A percentile compares a stretch with the other conserved stretches of the same genome.
Conservation (phyloP, 2,329 filamentous ascomycete species). For the Fusarium sacchari region DNA sequence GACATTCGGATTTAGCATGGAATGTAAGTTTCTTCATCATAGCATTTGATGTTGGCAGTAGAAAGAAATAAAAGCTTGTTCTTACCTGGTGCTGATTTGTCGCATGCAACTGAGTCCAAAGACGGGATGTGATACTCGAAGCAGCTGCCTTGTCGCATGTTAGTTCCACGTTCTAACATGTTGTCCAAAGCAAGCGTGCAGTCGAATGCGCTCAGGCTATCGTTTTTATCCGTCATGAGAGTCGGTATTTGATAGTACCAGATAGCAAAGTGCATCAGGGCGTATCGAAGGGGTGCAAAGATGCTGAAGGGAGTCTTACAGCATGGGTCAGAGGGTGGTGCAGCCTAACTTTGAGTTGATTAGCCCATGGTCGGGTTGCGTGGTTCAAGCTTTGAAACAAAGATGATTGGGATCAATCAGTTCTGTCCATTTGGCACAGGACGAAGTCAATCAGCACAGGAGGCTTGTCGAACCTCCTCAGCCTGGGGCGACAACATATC, state of each 20-base stretch:
- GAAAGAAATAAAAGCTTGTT: constrained; percentile 36
- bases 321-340: not conserved
- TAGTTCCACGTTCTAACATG: constrained; percentile 5
- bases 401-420: constrained; percentile 51
- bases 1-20: constrained; percentile 79
- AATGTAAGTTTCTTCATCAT: constrained; percentile 77
- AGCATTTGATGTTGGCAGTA: constrained; percentile 40
- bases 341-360: constrained; percentile 32
- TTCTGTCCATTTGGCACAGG: constrained; percentile 66
- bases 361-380: constrained; percentile 26
- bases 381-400: constrained; percentile 13
- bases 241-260: constrained; percentile 61
- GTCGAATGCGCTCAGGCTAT: constrained; percentile 45
- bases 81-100: constrained; percentile 38
- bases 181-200: constrained; percentile 1
- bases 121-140: not conserved
- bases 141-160: constrained; percentile 11
- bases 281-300: constrained; percentile 22
- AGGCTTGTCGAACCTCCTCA: constrained; percentile 60
- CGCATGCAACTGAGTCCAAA: not conserved
- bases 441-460: constrained; percentile 61
- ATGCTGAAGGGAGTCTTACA: constrained; percentile 24
- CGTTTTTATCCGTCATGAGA: constrained; percentile 51
- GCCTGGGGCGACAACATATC: constrained; percentile 61
- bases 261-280: constrained; percentile 53